These are phyloP conservation scores for Hypholoma sublateritium DNA, from an alignment of 768 basidiomycete species.

Conservation along the genomic window DNA sequence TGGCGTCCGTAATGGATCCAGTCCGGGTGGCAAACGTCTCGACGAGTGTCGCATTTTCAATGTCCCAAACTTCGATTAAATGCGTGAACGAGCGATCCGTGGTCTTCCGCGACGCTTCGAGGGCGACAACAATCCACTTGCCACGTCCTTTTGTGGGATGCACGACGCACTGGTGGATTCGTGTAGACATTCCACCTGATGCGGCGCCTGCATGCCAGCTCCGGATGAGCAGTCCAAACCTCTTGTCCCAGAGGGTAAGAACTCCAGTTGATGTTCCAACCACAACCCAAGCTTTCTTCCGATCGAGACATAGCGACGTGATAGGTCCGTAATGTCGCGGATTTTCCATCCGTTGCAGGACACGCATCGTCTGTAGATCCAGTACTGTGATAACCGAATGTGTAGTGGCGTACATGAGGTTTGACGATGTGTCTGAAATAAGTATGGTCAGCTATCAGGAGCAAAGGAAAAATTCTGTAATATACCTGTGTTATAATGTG, in stretches of 20 bases:
- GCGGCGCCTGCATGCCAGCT: conserved; percentile 79
- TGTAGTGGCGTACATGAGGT: conserved; percentile 83
- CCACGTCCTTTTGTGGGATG: conserved; percentile 89
- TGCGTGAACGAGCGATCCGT: conserved; percentile 44
- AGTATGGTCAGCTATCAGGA: not conserved
- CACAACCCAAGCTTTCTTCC: conserved; percentile 84
- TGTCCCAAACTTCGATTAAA: conserved; percentile 89
- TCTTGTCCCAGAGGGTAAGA: conserved; percentile 90
- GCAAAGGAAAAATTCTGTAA: not conserved
- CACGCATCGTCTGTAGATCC: conserved; percentile 83
- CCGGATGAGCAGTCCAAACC: conserved; percentile 86
- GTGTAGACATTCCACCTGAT: conserved; percentile 48
- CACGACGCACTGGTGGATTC: conserved; percentile 72
- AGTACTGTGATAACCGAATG: conserved; percentile 73
- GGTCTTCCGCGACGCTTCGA: conserved; percentile 52
- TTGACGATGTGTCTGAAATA: conserved; percentile 63
- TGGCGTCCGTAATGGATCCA: conserved; percentile 43
- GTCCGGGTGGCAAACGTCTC: conserved; percentile 74
- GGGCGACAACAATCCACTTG: conserved; percentile 86
- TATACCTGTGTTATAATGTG: conserved; percentile 76
- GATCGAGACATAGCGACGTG: conserved; percentile 80
- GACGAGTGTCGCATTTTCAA: conserved; percentile 76
- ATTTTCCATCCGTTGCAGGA: conserved; percentile 77
- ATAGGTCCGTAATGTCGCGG: conserved; percentile 87
- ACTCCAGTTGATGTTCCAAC: conserved; percentile 86